A percentile compares a stretch with the other conserved stretches of the same genome.
Conservation (phyloP, 2,329 filamentous ascomycete genomes). For the Cytospora leucostoma region DNA sequence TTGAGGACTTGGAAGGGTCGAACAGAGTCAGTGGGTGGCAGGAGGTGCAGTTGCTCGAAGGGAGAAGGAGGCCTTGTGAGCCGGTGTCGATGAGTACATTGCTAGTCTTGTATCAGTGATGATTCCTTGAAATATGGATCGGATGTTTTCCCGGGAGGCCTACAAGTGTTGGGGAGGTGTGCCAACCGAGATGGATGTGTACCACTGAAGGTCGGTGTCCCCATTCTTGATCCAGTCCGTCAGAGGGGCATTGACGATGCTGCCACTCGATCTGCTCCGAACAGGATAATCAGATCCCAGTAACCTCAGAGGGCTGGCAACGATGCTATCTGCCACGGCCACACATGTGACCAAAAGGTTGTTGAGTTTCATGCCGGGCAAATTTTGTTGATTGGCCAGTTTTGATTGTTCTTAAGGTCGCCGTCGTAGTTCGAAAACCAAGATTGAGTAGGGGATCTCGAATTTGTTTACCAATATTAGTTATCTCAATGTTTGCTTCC, state of each 20-base stretch:
- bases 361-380: neutral
- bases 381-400: neutral
- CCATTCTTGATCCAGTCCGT: constrained; percentile 24
- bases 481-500: no score
- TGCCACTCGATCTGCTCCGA: neutral
- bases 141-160: neutral
- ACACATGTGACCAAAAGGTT: neutral
- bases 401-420: no score
- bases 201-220: constrained; percentile 26
- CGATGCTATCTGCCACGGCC: neutral
- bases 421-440: no score
- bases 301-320: neutral
- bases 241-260: constrained; percentile 11
- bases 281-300: neutral
- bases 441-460: no score
- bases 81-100: constrained; percentile 26
- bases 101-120: constrained; percentile 4
- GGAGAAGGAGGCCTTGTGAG: constrained; percentile 16
- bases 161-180: constrained; percentile 23
- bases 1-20: constrained; percentile 15
- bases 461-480: no score
- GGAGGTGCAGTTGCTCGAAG: constrained; percentile 23
- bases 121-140: neutral
- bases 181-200: constrained; percentile 19
- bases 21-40: constrained; percentile 20